phyloP scores from a whole-genome alignment of 169 alveolate species.

The Eimeria praecox region DNA sequence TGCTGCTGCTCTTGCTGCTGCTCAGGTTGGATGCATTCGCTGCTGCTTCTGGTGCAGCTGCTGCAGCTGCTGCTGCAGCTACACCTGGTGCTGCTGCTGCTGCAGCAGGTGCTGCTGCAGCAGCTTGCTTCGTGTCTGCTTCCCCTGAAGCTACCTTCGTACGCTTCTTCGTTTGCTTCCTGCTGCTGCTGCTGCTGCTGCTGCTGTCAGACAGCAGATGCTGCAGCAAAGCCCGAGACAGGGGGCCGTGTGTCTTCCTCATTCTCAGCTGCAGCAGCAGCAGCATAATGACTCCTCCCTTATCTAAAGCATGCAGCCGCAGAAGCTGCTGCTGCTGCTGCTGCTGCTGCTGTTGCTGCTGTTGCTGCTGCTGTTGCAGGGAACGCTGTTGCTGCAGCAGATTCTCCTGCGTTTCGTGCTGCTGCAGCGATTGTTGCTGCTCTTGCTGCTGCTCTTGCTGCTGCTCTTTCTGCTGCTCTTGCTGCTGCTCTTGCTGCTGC shows the following conservation, averaged over 20 bases:
- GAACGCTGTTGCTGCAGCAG: constrained; percentile 18
- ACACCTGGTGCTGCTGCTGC: not conserved
- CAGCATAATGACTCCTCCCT: constrained; percentile 15
- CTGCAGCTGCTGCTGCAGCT: too few relatives aligned
- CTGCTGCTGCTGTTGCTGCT: not conserved
- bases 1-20: constrained; percentile 10
- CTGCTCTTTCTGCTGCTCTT: not conserved
- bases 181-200: too few relatives aligned
- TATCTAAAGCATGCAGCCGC: constrained; percentile 51
- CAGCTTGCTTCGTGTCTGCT: too few relatives aligned
- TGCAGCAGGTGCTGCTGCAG: constrained; percentile 49
- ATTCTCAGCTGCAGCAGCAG: constrained; percentile 44
- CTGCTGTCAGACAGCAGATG: too few relatives aligned
- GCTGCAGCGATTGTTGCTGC: not conserved
- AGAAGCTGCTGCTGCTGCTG: constrained; percentile 30
- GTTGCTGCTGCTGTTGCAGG: constrained; percentile 13
- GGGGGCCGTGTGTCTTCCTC: not conserved
- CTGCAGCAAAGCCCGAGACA: constrained; percentile 37
- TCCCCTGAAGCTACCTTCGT: too few relatives aligned
- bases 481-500: constrained; percentile 1
- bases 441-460: not conserved
- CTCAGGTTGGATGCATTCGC: not conserved
- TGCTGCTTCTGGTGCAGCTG: too few relatives aligned
- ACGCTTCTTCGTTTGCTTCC: too few relatives aligned
- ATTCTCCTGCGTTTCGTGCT: not conserved